Base-by-base conservation (phyloP, 1,284 basidiomycete species). In the Moniliella sp. region DNA sequence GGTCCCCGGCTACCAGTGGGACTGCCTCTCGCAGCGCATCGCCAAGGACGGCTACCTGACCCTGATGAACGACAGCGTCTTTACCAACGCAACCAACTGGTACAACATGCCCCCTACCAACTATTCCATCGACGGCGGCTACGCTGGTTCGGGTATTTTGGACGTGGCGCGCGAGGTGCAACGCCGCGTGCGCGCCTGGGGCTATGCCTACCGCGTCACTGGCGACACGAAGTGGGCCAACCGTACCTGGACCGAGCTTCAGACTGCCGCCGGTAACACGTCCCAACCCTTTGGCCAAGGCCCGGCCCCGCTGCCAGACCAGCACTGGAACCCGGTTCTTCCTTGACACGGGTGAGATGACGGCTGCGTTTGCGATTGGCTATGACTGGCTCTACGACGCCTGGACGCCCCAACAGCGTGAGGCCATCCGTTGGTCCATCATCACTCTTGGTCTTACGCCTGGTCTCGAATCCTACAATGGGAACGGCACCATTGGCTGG, bases 311-410 rank as follows among this genome's bases (percentile, higher is more conserved):
- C 43, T 31, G 50, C n/a, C n/a, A n/a, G n/a, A n/a, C n/a, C n/a
- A n/a, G 12, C 43, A 33, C 51, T 93, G 84, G 83, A 88, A 91
- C 63, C 68, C 45, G 36, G 2, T 91, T 97, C 65, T 97, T 94
- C 73, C 76, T 99, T 36, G 91, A 99, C 61, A 68, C 75, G 5
- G 88, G 75, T 13, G 91, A 99, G 62, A 70, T 93, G 53, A 75
- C 73, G 16, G 43, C 53, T 2, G 53, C 53, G 10, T 57, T 53
- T 34, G 54, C 71, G 19, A 78, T 91, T 46, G 91, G 75, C 2
- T 99, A 94, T 56, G 91, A 99, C 62, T 99, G 70, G 70, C 63
- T 97, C 34, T 77, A 91, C 63, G 76, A 88, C 37, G 67, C 71
- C 36, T 91, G 80, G 79, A 72, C 70, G 4, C 61, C 67, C 18